phyloP scores from a whole-genome alignment of 306 rosid genomes.

The Albizia julibrissin region DNA sequence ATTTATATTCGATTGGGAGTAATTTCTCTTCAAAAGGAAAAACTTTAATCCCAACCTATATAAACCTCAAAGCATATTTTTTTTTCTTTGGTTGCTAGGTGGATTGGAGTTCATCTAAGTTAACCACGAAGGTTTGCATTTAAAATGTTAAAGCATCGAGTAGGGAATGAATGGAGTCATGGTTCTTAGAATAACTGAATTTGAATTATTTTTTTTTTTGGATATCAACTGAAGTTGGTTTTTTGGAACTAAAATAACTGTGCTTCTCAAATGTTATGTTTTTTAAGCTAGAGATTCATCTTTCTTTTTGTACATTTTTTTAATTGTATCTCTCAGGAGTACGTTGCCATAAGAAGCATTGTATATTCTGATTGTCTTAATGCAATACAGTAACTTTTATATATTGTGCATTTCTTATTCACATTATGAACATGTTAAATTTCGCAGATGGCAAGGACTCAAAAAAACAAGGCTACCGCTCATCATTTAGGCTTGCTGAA shows the following conservation, averaged over 20 bases:
- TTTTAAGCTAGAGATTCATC: background rate
- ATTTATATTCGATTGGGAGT: background rate
- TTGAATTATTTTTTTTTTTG: background rate
- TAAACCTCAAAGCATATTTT: conserved; percentile 18
- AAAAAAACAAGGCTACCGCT: conserved; percentile 98
- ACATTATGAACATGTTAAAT: conserved; percentile 4
- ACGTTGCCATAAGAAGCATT: background rate
- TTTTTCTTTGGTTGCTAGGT: conserved; percentile 1
- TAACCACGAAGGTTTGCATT: background rate
- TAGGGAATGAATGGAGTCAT: background rate
- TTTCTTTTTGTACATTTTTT: background rate
- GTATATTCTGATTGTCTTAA: background rate
- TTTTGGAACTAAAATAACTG: background rate
- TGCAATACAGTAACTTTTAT: background rate
- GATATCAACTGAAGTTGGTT: background rate
- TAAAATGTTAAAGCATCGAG: background rate
- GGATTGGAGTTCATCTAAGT: conserved; percentile 7
- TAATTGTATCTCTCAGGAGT: background rate
- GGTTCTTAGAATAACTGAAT: conserved; percentile 9
- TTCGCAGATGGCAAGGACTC: conserved; percentile 95
- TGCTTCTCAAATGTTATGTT: background rate
- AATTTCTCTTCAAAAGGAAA: background rate
- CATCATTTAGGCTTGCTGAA: conserved; percentile 98
- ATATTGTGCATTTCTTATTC: conserved; percentile 8
- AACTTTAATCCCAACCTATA: background rate